These are phyloP conservation scores for Castanopsis chinensis DNA, from an alignment of 306 rosid species.

Conservation along the genomic window DNA sequence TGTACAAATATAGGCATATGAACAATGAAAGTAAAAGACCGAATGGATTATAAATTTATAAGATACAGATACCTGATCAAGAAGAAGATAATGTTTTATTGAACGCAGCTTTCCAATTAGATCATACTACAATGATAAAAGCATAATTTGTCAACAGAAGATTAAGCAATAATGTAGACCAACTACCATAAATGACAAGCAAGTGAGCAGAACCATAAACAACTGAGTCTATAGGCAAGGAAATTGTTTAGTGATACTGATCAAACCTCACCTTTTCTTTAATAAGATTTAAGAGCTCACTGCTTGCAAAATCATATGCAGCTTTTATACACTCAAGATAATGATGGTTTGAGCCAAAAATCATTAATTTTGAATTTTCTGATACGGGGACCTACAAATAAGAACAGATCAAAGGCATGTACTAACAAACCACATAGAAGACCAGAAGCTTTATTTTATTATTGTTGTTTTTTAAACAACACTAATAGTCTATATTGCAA, in stretches of 20 bases:
- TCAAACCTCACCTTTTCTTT: conserved; percentile 74
- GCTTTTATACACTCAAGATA: conserved; percentile 93
- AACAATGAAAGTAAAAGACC: too few relatives aligned
- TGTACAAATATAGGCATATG: too few relatives aligned
- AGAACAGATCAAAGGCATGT: conserved; percentile 26
- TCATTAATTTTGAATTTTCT: conserved; percentile 78
- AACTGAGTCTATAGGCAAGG: not conserved
- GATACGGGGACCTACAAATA: conserved; percentile 74
- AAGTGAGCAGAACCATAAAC: conserved; percentile 18
- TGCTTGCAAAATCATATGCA: conserved; percentile 89
- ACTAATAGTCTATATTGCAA: not conserved
- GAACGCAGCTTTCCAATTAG: conserved; percentile 86
- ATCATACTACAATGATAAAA: conserved; percentile 61
- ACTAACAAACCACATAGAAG: not conserved
- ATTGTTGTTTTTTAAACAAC: not conserved
- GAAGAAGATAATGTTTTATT: conserved; percentile 94
- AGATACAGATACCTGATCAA: conserved; percentile 77
- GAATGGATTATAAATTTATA: not conserved
- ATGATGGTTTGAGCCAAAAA: conserved; percentile 85
- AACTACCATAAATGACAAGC: not conserved
- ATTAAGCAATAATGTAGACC: not conserved
- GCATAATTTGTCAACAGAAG: conserved; percentile 28
- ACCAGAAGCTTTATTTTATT: not conserved
- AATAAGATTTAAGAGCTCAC: conserved; percentile 88
- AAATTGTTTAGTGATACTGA: conserved; percentile 8